Evolutionary conservation across 2,329 filamentous ascomycete genomes (phyloP).

Genomic region (Botrytis sinoallii): DNA sequence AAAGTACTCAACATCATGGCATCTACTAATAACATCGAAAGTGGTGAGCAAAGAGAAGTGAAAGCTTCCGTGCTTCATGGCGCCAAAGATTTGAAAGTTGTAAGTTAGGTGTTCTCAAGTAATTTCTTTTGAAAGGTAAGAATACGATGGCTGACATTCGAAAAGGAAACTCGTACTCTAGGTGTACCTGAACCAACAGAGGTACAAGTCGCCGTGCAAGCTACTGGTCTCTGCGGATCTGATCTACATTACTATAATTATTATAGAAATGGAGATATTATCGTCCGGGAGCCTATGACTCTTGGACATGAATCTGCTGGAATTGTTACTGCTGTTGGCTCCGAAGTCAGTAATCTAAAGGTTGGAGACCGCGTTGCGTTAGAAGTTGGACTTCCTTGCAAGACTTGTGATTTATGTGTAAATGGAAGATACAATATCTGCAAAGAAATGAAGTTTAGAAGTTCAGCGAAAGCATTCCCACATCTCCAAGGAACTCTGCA

Average conservation of each 20-base stretch:
- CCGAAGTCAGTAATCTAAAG: conserved; percentile 72
- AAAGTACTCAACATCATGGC: background rate
- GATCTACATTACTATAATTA: conserved; percentile 98
- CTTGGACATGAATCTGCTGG: conserved; percentile 93
- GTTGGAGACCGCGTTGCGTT: conserved; percentile 88
- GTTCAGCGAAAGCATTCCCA: conserved; percentile 38
- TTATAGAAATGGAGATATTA: conserved; percentile 93
- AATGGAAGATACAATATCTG: conserved; percentile 95
- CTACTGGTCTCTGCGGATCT: conserved; percentile 94
- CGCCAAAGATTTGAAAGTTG: conserved; percentile 37
- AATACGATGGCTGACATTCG: background rate
- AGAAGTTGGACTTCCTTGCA: conserved; percentile 91
- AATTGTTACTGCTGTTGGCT: conserved; percentile 74
- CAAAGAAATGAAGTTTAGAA: conserved; percentile 49
- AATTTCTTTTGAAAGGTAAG: background rate
- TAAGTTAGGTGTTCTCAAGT: conserved; percentile 23
- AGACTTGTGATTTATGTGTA: conserved; percentile 81
- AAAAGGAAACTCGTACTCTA: conserved; percentile 36
- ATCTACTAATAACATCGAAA: conserved; percentile 20
- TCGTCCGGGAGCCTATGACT: conserved; percentile 82
- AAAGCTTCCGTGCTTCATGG: conserved; percentile 38
- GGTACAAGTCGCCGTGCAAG: conserved; percentile 84
- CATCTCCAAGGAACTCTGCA: conserved; percentile 40
- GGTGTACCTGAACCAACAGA: conserved; percentile 45
- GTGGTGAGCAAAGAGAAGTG: conserved; percentile 23